Evolutionary conservation across 768 basidiomycete genomes (phyloP), one percentile per base, ranked within the genome.

Genomic region (Agaricus sinodeliciosus): DNA sequence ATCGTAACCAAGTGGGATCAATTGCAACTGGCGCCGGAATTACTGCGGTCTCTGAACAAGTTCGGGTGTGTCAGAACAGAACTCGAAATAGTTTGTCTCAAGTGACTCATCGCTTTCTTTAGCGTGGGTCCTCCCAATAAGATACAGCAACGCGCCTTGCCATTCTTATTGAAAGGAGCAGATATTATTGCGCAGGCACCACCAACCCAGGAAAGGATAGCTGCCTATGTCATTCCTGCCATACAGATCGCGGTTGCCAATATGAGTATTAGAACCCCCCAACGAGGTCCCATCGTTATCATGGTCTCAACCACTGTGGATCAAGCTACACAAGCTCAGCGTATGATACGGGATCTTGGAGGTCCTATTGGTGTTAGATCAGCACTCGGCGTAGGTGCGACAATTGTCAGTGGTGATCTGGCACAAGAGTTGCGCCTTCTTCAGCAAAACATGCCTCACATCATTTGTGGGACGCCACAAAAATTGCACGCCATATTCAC

Each of bases 151-250:
- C 82, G 95, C 44, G 94, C 96, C 42, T 74, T 99, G 46, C 96
- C 96, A 6, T 97, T 97, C 72, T 81, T 99, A 55, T 77, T 98
- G 31, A 82, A 87, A 48, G 94, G 93, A 7, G 82, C 92, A 35
- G 96, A 99, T 62, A 97, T 98, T 63, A 98, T 99, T 62, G 94
- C 95, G 8, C 96, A 99, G 69, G 96, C 95, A 9, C 96, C 96
- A 43, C 94, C 96, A 0, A 98, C 96, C 0, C 95, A 97, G 66
- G 96, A 99, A 67, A 81, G 96, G 43, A 99, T 99, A 61, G 94
- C 95, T 19, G 93, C 94, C 54, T 99, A 99, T 69, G 85, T 93
- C 46, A 93, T 95, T 55, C 93, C 91, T 45, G 89, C 88, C 26
- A 87, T 93, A 42, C 89, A 92, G 62, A 80, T 87, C 48, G 86